Evolutionary conservation across 495 filamentous ascomycete genomes (phyloP).

Genomic region (Thermochaetoides thermophila): DNA sequence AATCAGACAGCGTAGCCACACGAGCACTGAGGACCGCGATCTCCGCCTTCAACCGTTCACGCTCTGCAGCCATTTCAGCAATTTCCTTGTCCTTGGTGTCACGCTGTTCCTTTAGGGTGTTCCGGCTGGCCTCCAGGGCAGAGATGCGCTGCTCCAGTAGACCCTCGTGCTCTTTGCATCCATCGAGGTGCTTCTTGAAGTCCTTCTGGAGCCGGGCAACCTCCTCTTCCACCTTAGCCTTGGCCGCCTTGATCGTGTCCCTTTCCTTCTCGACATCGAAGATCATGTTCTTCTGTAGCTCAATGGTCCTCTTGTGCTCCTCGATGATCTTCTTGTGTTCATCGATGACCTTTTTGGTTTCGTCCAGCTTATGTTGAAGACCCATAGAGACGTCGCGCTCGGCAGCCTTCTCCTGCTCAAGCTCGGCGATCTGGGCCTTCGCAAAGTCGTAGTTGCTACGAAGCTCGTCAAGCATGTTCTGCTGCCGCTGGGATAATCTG

Average conservation of each 20-base stretch:
- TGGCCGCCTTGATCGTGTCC: constrained; percentile 19
- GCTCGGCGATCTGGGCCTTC: constrained; percentile 20
- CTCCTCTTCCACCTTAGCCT: constrained; percentile 18
- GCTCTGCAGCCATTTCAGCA: constrained; percentile 13
- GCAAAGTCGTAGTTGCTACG: constrained; percentile 26
- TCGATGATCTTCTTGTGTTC: constrained; percentile 24
- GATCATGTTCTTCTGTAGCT: constrained; percentile 23
- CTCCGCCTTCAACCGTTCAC: constrained; percentile 14
- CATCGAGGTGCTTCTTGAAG: constrained; percentile 18
- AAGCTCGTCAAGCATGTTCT: constrained; percentile 27
- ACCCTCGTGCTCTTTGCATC: constrained; percentile 24
- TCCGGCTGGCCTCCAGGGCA: constrained; percentile 20
- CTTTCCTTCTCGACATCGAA: constrained; percentile 26
- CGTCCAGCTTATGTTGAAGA: constrained; percentile 11
- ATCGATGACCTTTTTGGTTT: constrained; percentile 1
- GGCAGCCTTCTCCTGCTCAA: constrained; percentile 17
- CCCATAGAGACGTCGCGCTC: constrained; percentile 11
- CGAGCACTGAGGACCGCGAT: constrained; percentile 3
- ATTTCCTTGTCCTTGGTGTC: constrained; percentile 25
- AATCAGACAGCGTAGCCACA: constrained; percentile 7
- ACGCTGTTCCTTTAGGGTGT: constrained; percentile 22
- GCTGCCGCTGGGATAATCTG: constrained; percentile 22
- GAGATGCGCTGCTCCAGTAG: constrained; percentile 21
- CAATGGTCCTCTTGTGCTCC: constrained; percentile 23
- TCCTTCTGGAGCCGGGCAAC: constrained; percentile 19